Conservation (phyloP, 305 asterid genomes). For the Fraxinus velutina region DNA sequence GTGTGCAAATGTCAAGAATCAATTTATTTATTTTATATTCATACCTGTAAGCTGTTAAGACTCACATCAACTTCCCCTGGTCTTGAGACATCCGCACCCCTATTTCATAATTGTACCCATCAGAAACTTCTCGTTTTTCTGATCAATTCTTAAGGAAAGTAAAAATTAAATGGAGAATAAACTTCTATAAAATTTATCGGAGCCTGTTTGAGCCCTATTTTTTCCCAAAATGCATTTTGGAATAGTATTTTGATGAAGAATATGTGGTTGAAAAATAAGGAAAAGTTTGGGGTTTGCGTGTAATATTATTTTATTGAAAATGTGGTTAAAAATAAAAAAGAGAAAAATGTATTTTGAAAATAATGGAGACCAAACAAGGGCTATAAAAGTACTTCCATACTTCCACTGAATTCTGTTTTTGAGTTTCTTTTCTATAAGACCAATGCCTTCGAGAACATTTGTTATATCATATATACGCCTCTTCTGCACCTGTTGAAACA, state of each 20-base stretch:
- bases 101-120: constrained; percentile 31
- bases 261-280: not conserved
- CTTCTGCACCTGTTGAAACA: constrained; percentile 78
- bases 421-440: constrained; percentile 93
- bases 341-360: no score
- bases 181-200: constrained; percentile 1
- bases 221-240: not conserved
- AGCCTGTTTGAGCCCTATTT: not conserved
- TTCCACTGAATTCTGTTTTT: constrained; percentile 98
- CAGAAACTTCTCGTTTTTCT: constrained; percentile 33
- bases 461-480: constrained; percentile 99
- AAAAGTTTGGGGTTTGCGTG: not conserved
- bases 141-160: constrained; percentile 18
- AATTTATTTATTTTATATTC: not conserved
- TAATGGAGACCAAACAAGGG: not conserved
- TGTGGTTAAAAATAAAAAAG: not conserved
- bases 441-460: constrained; percentile 98
- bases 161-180: constrained; percentile 19
- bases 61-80: constrained; percentile 75
- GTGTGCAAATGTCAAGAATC: not conserved
- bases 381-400: constrained; percentile 45
- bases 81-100: constrained; percentile 27
- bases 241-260: not conserved
- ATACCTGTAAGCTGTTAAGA: constrained; percentile 72
- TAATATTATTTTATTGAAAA: no score